Percentiles rank a stretch among this genome's conserved stretches.
phyloP scores from a whole-genome alignment of 1,139 yeast species.

The Saccharomyces hybrid region DNA sequence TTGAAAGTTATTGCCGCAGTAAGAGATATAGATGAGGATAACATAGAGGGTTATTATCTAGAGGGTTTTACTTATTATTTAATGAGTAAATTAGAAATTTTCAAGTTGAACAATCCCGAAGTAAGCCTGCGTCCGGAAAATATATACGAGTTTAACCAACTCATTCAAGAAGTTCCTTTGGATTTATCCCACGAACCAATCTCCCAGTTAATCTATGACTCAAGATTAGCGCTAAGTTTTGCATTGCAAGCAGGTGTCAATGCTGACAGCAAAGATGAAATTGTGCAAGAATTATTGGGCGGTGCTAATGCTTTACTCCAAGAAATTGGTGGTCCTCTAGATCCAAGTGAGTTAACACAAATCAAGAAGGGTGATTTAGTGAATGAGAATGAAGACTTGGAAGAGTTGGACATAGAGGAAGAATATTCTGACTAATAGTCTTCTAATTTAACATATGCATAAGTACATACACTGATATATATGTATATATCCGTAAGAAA shows the following conservation, averaged over 20 bases:
- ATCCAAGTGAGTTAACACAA: constrained; percentile 31
- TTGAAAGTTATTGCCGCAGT: constrained; percentile 51
- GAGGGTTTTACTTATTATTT: constrained; percentile 72
- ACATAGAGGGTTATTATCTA: constrained; percentile 69
- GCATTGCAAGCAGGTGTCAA: constrained; percentile 40
- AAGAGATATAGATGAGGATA: constrained; percentile 74
- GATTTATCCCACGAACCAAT: constrained; percentile 31
- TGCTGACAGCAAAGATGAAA: constrained; percentile 36
- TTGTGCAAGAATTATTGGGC: constrained; percentile 47
- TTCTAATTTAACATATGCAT: neutral
- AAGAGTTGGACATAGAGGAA: constrained; percentile 29
- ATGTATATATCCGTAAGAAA: neutral
- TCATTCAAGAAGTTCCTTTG: constrained; percentile 43
- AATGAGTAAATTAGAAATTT: constrained; percentile 40
- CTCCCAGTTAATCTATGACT: constrained; percentile 36
- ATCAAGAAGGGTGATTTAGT: constrained; percentile 40
- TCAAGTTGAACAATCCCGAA: constrained; percentile 19
- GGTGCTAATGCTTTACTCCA: constrained; percentile 44
- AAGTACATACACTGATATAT: neutral
- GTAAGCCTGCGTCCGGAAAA: constrained; percentile 23
- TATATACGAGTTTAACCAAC: constrained; percentile 34
- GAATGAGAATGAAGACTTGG: constrained; percentile 38
- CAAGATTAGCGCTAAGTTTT: constrained; percentile 47
- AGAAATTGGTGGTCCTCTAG: constrained; percentile 53
- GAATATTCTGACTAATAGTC: constrained; percentile 8